These are phyloP conservation scores for Aspergillus diversus DNA, from an alignment of 495 filamentous ascomycete genomes.

Conservation along the genomic window DNA sequence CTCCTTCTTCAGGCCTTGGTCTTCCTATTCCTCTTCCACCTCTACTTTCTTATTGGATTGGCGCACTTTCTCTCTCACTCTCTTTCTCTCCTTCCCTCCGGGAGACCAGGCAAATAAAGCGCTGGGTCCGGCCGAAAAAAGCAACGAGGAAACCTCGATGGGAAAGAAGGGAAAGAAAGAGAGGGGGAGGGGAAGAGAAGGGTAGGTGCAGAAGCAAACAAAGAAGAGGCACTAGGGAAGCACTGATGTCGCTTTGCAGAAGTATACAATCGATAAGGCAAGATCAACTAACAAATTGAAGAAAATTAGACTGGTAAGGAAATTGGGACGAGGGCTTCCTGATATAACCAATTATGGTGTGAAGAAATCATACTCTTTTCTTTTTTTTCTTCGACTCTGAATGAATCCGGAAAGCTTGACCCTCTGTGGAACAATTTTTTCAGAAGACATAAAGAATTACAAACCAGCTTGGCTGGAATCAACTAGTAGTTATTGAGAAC, in stretches of 20 bases:
- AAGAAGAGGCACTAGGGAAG: neutral
- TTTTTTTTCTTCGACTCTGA: neutral
- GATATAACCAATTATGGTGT: constrained; percentile 22
- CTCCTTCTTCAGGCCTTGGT: constrained; percentile 1
- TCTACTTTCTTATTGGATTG: neutral
- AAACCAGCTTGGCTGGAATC: neutral
- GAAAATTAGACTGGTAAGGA: constrained; percentile 12
- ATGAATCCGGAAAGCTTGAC: constrained; percentile 2
- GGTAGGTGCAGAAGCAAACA: neutral
- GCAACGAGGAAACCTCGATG: neutral
- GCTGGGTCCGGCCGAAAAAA: neutral
- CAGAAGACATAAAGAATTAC: constrained; percentile 6
- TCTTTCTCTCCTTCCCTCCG: neutral
- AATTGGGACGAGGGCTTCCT: constrained; percentile 8
- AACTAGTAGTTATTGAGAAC: constrained; percentile 1
- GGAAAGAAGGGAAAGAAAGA: neutral
- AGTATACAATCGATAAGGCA: constrained; percentile 1
- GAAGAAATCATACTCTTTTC: constrained; percentile 15
- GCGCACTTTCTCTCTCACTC: neutral
- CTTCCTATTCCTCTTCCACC: neutral
- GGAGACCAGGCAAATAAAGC: neutral
- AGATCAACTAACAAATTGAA: constrained; percentile 8
- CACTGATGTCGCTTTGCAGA: neutral
- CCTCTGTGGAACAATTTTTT: neutral
- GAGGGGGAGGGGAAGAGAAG: neutral